Percentiles rank a stretch among this genome's conserved stretches.
These are phyloP conservation scores for Chrysanthemum makinoi DNA, from an alignment of 129 eudicot species.

Conservation along the genomic window DNA sequence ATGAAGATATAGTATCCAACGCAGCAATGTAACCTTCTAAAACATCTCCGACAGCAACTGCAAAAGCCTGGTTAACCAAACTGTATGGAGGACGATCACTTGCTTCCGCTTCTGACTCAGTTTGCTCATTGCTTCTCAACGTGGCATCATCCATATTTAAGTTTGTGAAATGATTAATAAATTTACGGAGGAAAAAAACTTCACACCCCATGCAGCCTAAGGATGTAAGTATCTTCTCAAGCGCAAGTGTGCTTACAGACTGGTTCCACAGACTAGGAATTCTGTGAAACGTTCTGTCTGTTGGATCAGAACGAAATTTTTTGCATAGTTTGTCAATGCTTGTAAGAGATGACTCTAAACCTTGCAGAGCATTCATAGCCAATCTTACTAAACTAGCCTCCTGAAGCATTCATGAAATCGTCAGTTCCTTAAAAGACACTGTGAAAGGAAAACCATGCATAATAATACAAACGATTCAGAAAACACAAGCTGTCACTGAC, in stretches of 20 bases:
- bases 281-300: slow-evolving; percentile 80
- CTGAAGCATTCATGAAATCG: slow-evolving; percentile 35
- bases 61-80: slow-evolving; percentile 93
- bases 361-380: slow-evolving; percentile 88
- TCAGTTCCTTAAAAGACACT: background rate
- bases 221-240: slow-evolving; percentile 77
- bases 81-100: slow-evolving; percentile 33
- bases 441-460: slow-evolving; percentile 8
- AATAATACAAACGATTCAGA: background rate
- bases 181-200: slow-evolving; percentile 59
- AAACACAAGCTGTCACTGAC: background rate
- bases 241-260: slow-evolving; percentile 62
- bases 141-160: slow-evolving; percentile 28
- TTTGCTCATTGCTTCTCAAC: slow-evolving; percentile 13
- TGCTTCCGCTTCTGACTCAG: slow-evolving; percentile 23
- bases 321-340: slow-evolving; percentile 61
- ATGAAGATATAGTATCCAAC: slow-evolving; percentile 67
- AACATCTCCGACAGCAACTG: slow-evolving; percentile 72
- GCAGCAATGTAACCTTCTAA: slow-evolving; percentile 77
- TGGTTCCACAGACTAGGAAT: slow-evolving; percentile 72
- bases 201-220: slow-evolving; percentile 69
- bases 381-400: slow-evolving; percentile 93
- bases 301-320: slow-evolving; percentile 55
- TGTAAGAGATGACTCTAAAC: slow-evolving; percentile 72
- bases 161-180: slow-evolving; percentile 55